Evolutionary conservation across 202 grass and related monocot species (phyloP).

Genomic region (Zizania palustris): DNA sequence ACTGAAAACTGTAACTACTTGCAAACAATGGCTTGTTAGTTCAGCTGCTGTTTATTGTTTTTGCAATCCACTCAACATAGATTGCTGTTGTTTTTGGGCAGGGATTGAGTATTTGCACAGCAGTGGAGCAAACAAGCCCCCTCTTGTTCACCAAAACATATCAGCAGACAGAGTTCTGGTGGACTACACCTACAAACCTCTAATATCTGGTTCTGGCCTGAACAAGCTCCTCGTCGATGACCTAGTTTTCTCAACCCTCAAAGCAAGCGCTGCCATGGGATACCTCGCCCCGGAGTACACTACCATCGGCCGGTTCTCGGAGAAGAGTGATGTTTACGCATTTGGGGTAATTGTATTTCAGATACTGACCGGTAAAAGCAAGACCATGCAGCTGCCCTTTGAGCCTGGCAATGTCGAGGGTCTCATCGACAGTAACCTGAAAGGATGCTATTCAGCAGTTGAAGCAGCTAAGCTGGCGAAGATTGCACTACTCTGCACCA

Average conservation of each 20-base stretch:
- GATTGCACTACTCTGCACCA: conserved; percentile 58
- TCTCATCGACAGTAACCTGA: conserved; percentile 68
- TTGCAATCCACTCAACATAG: neutral
- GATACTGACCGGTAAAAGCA: conserved; percentile 68
- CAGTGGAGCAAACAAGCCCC: conserved; percentile 57
- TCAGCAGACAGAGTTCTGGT: conserved; percentile 76
- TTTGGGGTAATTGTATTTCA: conserved; percentile 86
- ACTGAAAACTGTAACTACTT: neutral
- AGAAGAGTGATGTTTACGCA: conserved; percentile 91
- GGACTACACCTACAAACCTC: conserved; percentile 68
- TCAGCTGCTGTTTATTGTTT: neutral
- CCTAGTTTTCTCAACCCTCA: conserved; percentile 81
- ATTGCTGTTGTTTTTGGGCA: conserved; percentile 34
- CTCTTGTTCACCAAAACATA: conserved; percentile 83
- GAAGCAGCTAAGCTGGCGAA: conserved; percentile 63
- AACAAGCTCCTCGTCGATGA: conserved; percentile 91
- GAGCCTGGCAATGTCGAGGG: conserved; percentile 46
- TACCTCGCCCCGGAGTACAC: conserved; percentile 95
- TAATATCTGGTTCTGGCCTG: conserved; percentile 74
- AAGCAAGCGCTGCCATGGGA: conserved; percentile 94
- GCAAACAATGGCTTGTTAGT: too few relatives aligned
- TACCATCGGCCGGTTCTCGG: conserved; percentile 70
- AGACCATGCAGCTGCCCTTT: conserved; percentile 38
- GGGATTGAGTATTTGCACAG: conserved; percentile 90
- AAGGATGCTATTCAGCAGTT: conserved; percentile 54